Evolutionary conservation across 1,284 basidiomycete species (phyloP), one percentile per base, ranked within the genome.

Genomic region (Ceratobasidium papillatum): DNA sequence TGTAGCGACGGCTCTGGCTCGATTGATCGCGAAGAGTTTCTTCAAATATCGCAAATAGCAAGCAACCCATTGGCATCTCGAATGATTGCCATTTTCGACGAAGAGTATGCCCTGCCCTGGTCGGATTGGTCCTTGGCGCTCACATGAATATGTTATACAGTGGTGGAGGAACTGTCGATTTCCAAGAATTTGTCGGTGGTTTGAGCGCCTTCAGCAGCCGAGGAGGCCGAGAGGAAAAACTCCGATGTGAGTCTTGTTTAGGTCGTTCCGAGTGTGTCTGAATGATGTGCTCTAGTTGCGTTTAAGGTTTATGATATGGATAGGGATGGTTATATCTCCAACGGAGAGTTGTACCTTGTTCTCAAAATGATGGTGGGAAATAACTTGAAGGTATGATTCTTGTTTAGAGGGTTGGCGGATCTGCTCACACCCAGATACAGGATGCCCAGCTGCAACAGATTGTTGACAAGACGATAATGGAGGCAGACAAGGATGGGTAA

Each of bases 311-410:
- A 99, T 81, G 98, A 99, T 82, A 95, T 99, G 84, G 97, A 99
- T 81, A 88, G 97, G 63, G 97, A 99, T 80, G 96, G 95, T 0
- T 97, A 85, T 83, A 99, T 99, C 81, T 98, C 95, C n/a, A 99
- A 99, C 81, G 98, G 97, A 74, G 97, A 99, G 84, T 88, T 99
- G 59, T 99, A 99, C 85, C 85, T 99, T 66, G 97, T 99, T 49
- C 86, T 99, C 77, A 99, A 99, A 87, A 99, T 99, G 95, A 99
- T 99, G 97, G 98, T 99, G 56, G 97, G 97, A 43, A 99, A 94
- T 83, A 99, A 99, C 83, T 85, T 99, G 80, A 99, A 99, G 87
- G 94, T 94, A 66, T 69, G 84, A 76, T 25, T 22, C 19, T 25
- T 52, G 51, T 52, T 52, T 52, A 27, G 27, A 27, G 56, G 30